Evolutionary conservation across 2,329 filamentous ascomycete genomes (phyloP).

Genomic region (Stachybotrys elegans): DNA sequence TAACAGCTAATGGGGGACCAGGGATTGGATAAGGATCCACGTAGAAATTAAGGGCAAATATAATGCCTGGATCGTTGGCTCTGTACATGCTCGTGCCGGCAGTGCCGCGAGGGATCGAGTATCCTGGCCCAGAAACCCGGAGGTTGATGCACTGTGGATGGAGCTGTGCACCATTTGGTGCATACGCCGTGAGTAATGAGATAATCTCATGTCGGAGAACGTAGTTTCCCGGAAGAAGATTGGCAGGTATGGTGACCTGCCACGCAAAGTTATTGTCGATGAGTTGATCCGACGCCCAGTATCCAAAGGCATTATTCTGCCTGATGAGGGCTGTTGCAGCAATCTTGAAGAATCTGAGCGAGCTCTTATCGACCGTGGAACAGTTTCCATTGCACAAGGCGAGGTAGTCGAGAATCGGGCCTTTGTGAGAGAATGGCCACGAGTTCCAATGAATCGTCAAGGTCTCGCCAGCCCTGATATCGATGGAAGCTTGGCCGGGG

Average conservation of each 20-base stretch:
- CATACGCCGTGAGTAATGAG: not conserved
- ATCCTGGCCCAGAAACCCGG: not conserved
- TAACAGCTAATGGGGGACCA: too few relatives aligned
- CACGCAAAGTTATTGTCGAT: not conserved
- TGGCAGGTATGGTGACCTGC: not conserved
- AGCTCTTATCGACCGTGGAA: slow-evolving; percentile 32
- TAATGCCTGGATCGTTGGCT: not conserved
- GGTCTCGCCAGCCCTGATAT: slow-evolving; percentile 37
- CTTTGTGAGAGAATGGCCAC: slow-evolving; percentile 43
- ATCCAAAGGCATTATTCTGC: slow-evolving; percentile 23
- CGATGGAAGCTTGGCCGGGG: slow-evolving; percentile 32
- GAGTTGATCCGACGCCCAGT: not conserved
- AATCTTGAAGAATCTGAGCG: slow-evolving; percentile 42
- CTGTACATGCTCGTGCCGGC: not conserved
- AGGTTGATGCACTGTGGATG: slow-evolving; percentile 2
- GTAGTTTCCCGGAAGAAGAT: not conserved
- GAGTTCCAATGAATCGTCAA: slow-evolving; percentile 43
- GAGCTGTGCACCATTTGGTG: not conserved
- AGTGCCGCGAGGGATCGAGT: not conserved
- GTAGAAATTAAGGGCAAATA: too few relatives aligned
- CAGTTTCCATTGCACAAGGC: slow-evolving; percentile 38
- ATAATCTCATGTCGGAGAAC: slow-evolving; percentile 1
- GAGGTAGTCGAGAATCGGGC: slow-evolving; percentile 42
- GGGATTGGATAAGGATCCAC: too few relatives aligned
- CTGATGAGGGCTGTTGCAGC: slow-evolving; percentile 32